phyloP scores from a whole-genome alignment of 208 protist species.

The Leishmania guyanensis region DNA sequence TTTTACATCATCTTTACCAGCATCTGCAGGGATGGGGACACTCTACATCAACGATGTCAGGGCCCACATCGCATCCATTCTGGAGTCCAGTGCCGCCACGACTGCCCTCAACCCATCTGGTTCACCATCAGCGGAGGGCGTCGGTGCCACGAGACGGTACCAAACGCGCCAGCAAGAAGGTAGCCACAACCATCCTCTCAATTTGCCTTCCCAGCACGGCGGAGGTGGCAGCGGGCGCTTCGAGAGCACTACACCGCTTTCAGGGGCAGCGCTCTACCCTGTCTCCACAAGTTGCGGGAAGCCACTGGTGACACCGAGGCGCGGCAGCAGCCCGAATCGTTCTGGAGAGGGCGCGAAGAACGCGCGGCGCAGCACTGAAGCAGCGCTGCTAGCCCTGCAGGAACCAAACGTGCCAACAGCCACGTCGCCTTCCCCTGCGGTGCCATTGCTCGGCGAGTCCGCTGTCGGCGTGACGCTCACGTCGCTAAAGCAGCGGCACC shows the following conservation, averaged over 20 bases:
- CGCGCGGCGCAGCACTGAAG: neutral
- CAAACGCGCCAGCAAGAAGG: neutral
- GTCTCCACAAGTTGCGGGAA: constrained; percentile 1
- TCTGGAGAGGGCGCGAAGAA: neutral
- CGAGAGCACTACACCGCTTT: neutral
- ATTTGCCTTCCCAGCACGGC: neutral
- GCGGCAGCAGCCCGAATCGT: neutral
- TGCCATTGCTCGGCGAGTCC: neutral
- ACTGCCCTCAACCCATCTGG: neutral
- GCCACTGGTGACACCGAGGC: constrained; percentile 1
- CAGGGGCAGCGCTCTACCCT: neutral
- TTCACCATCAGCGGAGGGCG: neutral
- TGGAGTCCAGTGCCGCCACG: neutral
- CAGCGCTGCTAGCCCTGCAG: constrained; percentile 1
- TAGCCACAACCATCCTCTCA: neutral
- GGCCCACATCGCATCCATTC: neutral
- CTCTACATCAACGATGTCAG: constrained; percentile 2
- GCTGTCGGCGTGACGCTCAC: neutral
- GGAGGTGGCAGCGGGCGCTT: neutral
- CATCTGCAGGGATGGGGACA: neutral
- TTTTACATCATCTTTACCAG: neutral
- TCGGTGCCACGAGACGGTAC: neutral
- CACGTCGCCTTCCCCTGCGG: neutral
- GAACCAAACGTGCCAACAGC: constrained; percentile 4
- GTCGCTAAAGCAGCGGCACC: neutral